Conservation (phyloP, 805 yeast genomes). For the Yarrowia porcina region DNA sequence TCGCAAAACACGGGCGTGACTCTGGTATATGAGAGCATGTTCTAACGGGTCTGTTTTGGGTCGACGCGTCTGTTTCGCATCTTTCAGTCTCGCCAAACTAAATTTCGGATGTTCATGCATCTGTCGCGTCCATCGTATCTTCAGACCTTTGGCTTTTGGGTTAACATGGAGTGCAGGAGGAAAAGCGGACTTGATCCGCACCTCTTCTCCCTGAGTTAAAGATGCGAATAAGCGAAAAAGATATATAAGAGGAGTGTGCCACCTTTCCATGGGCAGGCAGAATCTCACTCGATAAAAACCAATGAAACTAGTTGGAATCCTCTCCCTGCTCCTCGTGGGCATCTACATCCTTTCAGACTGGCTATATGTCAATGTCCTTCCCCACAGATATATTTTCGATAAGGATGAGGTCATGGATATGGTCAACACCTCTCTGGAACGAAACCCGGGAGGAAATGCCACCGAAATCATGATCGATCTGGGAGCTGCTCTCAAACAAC, state of each 20-base stretch:
- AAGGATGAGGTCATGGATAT: slow-evolving; percentile 55
- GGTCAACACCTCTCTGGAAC: slow-evolving; percentile 50
- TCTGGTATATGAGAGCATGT: slow-evolving; percentile 21
- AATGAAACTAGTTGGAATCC: slow-evolving; percentile 28
- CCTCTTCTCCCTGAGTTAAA: background rate
- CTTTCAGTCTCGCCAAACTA: background rate
- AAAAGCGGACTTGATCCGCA: slow-evolving; percentile 4
- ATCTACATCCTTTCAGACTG: slow-evolving; percentile 31
- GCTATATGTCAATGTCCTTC: slow-evolving; percentile 46
- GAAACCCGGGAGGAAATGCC: slow-evolving; percentile 42
- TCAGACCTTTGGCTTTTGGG: background rate
- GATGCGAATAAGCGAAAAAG: too few relatives aligned
- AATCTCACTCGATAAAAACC: too few relatives aligned
- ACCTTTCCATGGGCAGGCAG: background rate
- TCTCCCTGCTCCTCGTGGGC: slow-evolving; percentile 29
- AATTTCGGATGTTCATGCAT: background rate
- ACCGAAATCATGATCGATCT: slow-evolving; percentile 62
- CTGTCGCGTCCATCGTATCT: slow-evolving; percentile 2
- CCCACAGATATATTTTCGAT: slow-evolving; percentile 68
- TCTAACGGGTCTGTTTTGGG: background rate
- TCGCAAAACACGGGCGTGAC: background rate
- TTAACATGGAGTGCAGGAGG: background rate
- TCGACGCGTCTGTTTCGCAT: slow-evolving; percentile 18
- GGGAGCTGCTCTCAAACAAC: slow-evolving; percentile 52
- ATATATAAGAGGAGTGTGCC: background rate